Evolutionary conservation across 176 grass and related monocot genomes (phyloP), one percentile per base, ranked within the genome.

Genomic region (Juncus inflexus): DNA sequence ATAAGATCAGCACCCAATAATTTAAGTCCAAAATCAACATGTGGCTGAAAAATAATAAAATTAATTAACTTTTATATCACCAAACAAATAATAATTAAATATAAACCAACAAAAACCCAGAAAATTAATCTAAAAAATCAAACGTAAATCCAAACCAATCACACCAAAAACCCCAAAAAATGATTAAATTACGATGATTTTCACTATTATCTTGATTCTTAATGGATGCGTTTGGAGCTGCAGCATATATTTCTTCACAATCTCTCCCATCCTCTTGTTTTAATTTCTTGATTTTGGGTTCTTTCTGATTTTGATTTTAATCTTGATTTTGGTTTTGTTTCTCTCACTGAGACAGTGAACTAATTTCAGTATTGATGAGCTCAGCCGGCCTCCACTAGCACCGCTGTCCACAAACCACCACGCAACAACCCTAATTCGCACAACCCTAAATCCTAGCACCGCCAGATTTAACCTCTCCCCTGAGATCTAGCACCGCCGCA

Each of bases 141-240:
- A 63, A 9, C 28, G 66, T 28, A 28, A 28, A 51, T 13, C 11
- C 4, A 38, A 73, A 40, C n/a, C 2, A 50, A 55, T 15, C 5
- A 2, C 5, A 67, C 38, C 67, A 16, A 58, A 40, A 58, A 40
- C 49, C 8, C 7, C 2, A 58, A 54, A 50, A 61, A 52, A 5
- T 52, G 15, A 15, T 49, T 14, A 50, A 19, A 49, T 37, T 0
- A 6, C 3, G 37, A 40, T 10, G 19, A 47, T 47, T 47, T 47
- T 47, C 9, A 6, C 9, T 0, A 3, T 11, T 42, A 97, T 84
- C 83, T 91, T 97, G 72, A 84, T 91, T 74, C 92, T 74, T 15
- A 97, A 78, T 37, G 92, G 85, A 50, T 97, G 92, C 9, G 70
- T 79, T 66, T 86, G 92, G 28, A 97, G 92, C 71, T 91, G 92